These are phyloP conservation scores for Fusarium virguliforme DNA, from an alignment of 2,329 filamentous ascomycete genomes.

Conservation along the genomic window DNA sequence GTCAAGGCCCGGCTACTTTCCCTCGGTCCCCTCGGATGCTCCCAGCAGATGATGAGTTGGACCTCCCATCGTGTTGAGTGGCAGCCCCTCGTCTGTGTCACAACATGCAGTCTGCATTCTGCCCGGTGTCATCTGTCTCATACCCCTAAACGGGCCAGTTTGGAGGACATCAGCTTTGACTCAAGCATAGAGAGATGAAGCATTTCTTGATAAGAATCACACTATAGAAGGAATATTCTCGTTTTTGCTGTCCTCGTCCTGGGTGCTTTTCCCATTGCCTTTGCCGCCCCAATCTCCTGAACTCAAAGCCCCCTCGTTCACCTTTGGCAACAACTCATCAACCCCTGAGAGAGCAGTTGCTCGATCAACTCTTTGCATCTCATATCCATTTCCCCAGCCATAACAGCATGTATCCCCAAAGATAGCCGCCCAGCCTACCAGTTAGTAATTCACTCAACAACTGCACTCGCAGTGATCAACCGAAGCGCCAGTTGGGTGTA, in stretches of 20 bases:
- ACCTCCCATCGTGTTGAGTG: not conserved
- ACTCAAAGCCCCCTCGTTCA: not conserved
- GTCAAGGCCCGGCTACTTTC: constrained; percentile 85
- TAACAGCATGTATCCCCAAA: not conserved
- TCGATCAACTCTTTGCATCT: not conserved
- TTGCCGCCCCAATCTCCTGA: not conserved
- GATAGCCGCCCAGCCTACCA: too few relatives aligned
- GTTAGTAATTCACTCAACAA: not conserved
- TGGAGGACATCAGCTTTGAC: not conserved
- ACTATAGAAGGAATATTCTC: not conserved
- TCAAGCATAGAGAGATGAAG: not conserved
- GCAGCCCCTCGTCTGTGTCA: not conserved
- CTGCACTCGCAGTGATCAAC: not conserved
- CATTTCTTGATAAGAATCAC: not conserved
- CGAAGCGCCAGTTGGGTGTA: too few relatives aligned
- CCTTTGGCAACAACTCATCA: not conserved
- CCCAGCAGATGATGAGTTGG: constrained; percentile 55
- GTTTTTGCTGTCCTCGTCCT: not conserved
- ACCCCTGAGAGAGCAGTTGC: not conserved
- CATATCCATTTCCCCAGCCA: not conserved
- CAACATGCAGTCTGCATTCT: not conserved
- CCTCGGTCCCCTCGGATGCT: constrained; percentile 81
- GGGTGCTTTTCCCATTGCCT: not conserved
- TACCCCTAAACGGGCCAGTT: not conserved
- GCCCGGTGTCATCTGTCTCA: not conserved